Base-by-base conservation (phyloP, 352 stramenopile species). In the Phytophthora lateralis region DNA sequence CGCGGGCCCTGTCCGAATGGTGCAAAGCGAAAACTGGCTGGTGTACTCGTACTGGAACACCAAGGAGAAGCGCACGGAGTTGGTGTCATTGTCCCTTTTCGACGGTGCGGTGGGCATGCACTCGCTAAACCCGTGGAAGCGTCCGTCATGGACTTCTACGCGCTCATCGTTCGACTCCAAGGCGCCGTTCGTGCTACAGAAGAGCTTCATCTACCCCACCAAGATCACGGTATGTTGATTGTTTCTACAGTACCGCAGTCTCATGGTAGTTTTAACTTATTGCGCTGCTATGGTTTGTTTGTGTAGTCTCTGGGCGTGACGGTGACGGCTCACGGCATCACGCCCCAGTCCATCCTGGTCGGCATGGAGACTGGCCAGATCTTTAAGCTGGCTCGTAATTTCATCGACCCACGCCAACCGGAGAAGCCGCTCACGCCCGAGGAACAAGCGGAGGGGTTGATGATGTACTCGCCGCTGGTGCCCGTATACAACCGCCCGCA, bases 31-130 rank as follows among this genome's bases (percentile, higher is more conserved):
- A 57, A 99, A 99, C 70, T 98, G 90, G 92, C 71, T 99, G 8
- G 85, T 99, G 30, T 99, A 99, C 63, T 89, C 97, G 26, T 99
- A 93, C 78, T 98, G 94, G 83, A 99, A 98, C 73, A 62, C 77
- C 0, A 94, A 93, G 64, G 82, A 91, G 35, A 95, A 92, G 61
- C 85, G 83, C 48, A 93, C 82, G 1, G 85, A 94, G 52, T 41
- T 96, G 42, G 84, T 92, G 43, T 94, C 85, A 44, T 45, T 96
- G n/a, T 82, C 80, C 39, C 80, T 99, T 7, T 98, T 97, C 66
- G 97, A 99, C 48, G 97, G 97, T 42, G 97, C 98, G 35, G 97
- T 99, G 50, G 95, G 96, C 9, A 97, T 90, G 47, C 90, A 98
- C 68, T 96, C 95, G 26, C 72, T 99, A 6, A 98, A 97, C 56